Evolutionary conservation across 306 rosid genomes (phyloP).

Genomic region (Quercus wislizeni): DNA sequence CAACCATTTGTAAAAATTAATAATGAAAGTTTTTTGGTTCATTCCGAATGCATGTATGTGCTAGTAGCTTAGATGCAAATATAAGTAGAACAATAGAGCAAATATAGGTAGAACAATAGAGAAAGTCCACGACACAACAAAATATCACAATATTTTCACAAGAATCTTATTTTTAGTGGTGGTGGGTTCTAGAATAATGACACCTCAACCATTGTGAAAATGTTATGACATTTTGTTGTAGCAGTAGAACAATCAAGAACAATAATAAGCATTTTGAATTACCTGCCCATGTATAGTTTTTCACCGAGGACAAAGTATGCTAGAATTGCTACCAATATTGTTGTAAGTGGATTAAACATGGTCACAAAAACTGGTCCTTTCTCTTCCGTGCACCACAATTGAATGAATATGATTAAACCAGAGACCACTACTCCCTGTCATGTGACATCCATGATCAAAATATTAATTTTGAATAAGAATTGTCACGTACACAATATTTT

Average conservation of each 20-base stretch:
- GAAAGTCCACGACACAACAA: too few relatives aligned
- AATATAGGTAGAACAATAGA: not conserved
- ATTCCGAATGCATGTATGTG: not conserved
- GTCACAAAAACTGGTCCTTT: slow-evolving; percentile 90
- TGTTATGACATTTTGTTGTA: too few relatives aligned
- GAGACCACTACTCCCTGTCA: slow-evolving; percentile 67
- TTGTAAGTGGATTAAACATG: slow-evolving; percentile 59
- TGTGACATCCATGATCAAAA: not conserved
- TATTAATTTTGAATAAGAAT: not conserved
- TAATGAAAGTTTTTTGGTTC: not conserved
- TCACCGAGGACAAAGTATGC: slow-evolving; percentile 84
- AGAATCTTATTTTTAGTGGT: too few relatives aligned
- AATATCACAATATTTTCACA: too few relatives aligned
- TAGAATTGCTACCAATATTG: slow-evolving; percentile 61
- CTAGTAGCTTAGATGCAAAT: not conserved
- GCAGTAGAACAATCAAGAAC: too few relatives aligned
- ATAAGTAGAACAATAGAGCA: not conserved
- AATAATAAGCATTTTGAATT: not conserved
- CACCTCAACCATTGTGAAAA: too few relatives aligned
- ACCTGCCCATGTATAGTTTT: slow-evolving; percentile 78
- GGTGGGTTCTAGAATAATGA: too few relatives aligned
- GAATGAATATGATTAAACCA: slow-evolving; percentile 51
- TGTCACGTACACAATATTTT: too few relatives aligned
- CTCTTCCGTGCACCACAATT: slow-evolving; percentile 70
- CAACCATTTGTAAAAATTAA: too few relatives aligned